Evolutionary conservation across 352 stramenopile genomes (phyloP), one percentile per base, ranked within the genome.

Genomic region (Globisporangium spinosum): DNA sequence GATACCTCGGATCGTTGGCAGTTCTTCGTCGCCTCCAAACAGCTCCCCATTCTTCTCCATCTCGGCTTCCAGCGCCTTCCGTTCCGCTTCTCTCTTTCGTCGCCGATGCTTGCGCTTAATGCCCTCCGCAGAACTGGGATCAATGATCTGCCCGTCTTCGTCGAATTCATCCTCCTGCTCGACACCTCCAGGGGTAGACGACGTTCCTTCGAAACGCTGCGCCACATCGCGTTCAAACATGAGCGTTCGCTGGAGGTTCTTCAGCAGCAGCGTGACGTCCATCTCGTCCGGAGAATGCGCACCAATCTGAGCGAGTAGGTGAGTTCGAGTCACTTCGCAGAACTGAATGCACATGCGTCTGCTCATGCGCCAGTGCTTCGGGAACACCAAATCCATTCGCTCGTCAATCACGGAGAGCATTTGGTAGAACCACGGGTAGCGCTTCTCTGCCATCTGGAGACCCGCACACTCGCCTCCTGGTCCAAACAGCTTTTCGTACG

Each of bases 311-410:
- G 76, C 68, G 27, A 94, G 77, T 38, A 93, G 75, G 75, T 96
- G 76, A 35, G 72, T 75, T 9, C 91, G 79, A 17, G 94, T 98
- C 35, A 77, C 68, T 45, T 97, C 87, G 58, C 97, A 93, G 73
- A 99, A 99, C 47, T 79, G 78, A 57, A 98, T 85, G 55, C 94
- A 97, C 59, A 99, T 81, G 34, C 91, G 87, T 15, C 97, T 88
- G 38, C 97, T 87, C 63, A 99, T 89, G 69, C 95, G 93, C 98
- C 98, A 99, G 71, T 98, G 87, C 53, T 83, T 82, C 0, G 98
- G 98, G 70, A 99, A 99, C 12, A 99, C 89, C 43, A 82, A 75
- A 57, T 95, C 88, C 81, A 98, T 98, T 58, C 90, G 90, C 65
- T 80, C 75, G 58, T 90, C 82, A 58, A 93, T 93, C 20, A 73